phyloP scores from a whole-genome alignment of 2,329 filamentous ascomycete genomes.

The Epichloe uncinata region DNA sequence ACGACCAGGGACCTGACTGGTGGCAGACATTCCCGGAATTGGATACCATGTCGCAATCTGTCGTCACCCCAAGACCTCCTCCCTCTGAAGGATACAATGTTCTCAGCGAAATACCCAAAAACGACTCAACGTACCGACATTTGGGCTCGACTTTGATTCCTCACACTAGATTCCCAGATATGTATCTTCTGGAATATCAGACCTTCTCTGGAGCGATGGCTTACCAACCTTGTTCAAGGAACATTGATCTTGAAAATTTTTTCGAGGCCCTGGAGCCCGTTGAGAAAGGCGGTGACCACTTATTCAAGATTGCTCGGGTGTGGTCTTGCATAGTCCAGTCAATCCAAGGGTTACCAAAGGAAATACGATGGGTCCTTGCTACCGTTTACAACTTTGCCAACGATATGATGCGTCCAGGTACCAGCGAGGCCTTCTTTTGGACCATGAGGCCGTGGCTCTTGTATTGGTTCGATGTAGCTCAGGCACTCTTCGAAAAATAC shows the following conservation, averaged over 20 bases:
- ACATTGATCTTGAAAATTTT: conserved; percentile 10
- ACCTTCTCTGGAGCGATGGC: conserved; percentile 15
- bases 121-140: conserved; percentile 12
- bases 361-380: conserved; percentile 20
- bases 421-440: conserved; percentile 10
- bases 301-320: conserved; percentile 16
- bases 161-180: conserved; percentile 9
- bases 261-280: conserved; percentile 12
- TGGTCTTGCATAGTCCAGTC: conserved; percentile 20
- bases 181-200: conserved; percentile 15
- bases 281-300: conserved; percentile 11
- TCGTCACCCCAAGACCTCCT: neutral
- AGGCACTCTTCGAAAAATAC: conserved; percentile 11
- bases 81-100: neutral
- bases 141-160: conserved; percentile 11
- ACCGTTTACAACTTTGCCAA: conserved; percentile 18
- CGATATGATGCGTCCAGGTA: conserved; percentile 12
- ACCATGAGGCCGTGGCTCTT: conserved; percentile 17
- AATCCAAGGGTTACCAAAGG: conserved; percentile 11
- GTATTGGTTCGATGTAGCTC: conserved; percentile 15
- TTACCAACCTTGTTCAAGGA: conserved; percentile 17
- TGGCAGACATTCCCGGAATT: neutral
- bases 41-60: neutral
- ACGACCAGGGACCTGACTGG: neutral
- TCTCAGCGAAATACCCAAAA: conserved; percentile 10